A percentile compares a stretch with the other conserved stretches of the same genome.
phyloP scores from a whole-genome alignment of 345 rosid species.

The Melastoma malabathricum region DNA sequence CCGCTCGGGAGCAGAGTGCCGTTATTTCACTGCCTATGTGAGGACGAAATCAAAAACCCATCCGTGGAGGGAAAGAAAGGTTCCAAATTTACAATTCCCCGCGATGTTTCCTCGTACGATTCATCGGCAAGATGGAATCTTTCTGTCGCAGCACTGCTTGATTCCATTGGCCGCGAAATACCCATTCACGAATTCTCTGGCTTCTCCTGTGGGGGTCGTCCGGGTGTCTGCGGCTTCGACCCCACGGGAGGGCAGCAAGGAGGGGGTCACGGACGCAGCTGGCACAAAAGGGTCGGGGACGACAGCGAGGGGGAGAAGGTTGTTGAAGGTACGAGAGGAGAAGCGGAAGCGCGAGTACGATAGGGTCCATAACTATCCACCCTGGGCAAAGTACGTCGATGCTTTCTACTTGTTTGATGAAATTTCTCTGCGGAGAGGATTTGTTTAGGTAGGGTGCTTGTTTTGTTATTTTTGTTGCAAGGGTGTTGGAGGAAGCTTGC shows the following conservation, averaged over 20 bases:
- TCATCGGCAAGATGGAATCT: too few relatives aligned
- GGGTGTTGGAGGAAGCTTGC: slow-evolving; percentile 72
- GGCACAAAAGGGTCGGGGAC: slow-evolving; percentile 46
- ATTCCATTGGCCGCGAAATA: too few relatives aligned
- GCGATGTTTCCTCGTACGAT: too few relatives aligned
- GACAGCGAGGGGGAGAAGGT: slow-evolving; percentile 81
- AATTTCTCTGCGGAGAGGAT: slow-evolving; percentile 13
- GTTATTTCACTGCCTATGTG: too few relatives aligned
- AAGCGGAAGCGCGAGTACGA: slow-evolving; percentile 76
- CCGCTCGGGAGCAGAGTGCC: too few relatives aligned
- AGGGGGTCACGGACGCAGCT: background rate
- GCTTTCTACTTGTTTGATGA: slow-evolving; percentile 3
- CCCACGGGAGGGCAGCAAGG: background rate
- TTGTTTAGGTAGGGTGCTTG: background rate
- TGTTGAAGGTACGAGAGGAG: slow-evolving; percentile 69
- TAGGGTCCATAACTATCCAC: slow-evolving; percentile 60
- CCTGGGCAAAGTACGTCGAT: slow-evolving; percentile 60
- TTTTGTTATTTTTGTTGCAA: slow-evolving; percentile 10
- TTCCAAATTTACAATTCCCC: too few relatives aligned
- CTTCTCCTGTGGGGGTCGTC: too few relatives aligned
- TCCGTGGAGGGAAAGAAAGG: too few relatives aligned
- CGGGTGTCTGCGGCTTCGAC: background rate
- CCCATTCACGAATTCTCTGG: too few relatives aligned
- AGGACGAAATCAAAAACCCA: too few relatives aligned
- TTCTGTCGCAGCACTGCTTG: too few relatives aligned